Base-by-base conservation (phyloP, 2,329 filamentous ascomycete species). In the Didymosphaeria variabile region DNA sequence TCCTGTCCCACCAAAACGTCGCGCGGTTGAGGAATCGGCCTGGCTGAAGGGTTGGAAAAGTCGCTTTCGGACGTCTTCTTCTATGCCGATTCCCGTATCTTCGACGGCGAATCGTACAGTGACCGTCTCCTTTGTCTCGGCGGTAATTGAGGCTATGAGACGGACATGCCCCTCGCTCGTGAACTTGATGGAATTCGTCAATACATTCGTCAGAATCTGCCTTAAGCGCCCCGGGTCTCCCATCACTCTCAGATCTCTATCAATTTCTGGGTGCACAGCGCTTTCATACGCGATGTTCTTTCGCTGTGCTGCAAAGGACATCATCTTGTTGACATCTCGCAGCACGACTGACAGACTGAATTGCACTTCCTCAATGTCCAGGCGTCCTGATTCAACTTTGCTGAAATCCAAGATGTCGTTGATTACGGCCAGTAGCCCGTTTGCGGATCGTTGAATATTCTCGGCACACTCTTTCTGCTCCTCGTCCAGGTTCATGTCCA, bases 371-470 rank as follows among this genome's bases (percentile, higher is more conserved):
- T 93, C 91, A 44, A 94, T 90, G 64, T 93, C 91, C 21, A 94
- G 79, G 8, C 89, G 84, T 3, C 91, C 91, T 9, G 90, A 92
- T 73, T 94, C 91, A 1, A 93, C 89, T 76, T 96, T 96, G 4
- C 92, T 95, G 74, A 96, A 94, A 77, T 96, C 93, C 1, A 97
- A 82, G 58, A 96, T 96, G 70, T 97, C 93, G 71, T 97, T 96
- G 77, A 97, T 96, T 44, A 97, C 90, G 0, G 92, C 94, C 21
- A 97, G 82, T 2, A 97, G 80, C 1, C 91, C 92, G 65, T 94
- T 93, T 0, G 90, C 91, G 6, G 91, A 94, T 55, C 90, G 85
- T 69, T 92, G 89, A 7, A 94, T 92, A 63, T 92, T 93, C 66
- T 92, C 90, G 2, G 91, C 89, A 63, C 88, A 91, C 59, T 93